Conservation (phyloP, 208 protist species). For the Leishmania lainsoni region DNA sequence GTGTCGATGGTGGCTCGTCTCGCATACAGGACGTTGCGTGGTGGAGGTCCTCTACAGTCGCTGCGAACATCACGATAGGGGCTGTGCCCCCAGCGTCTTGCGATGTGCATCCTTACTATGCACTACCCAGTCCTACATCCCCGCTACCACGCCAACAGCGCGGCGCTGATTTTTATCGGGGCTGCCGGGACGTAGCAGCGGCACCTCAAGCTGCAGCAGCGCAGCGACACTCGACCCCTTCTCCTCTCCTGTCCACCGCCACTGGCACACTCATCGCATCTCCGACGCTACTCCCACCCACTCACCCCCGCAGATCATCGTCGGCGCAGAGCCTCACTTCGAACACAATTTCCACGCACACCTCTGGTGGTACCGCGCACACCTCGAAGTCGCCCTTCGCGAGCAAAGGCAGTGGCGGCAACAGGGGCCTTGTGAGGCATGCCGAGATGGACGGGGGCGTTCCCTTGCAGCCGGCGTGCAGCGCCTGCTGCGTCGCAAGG, state of each 20-base stretch:
- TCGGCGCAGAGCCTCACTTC: constrained; percentile 14
- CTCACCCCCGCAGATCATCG: constrained; percentile 27
- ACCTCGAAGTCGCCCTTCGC: background rate
- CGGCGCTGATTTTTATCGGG: background rate
- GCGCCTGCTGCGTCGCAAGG: background rate
- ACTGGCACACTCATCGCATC: background rate
- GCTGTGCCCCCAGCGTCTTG: background rate
- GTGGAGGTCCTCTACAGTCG: background rate
- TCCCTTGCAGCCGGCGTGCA: background rate
- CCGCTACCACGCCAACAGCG: background rate
- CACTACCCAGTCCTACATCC: background rate
- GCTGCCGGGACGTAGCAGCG: background rate
- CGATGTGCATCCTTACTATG: constrained; percentile 5
- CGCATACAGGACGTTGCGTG: background rate
- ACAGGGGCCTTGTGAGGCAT: background rate
- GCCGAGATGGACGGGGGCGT: background rate
- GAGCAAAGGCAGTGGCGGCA: constrained; percentile 8
- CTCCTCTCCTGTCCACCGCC: background rate
- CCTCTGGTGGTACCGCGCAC: background rate
- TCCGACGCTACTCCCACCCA: constrained; percentile 17
- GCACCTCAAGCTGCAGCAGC: no score
- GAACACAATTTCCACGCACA: background rate
- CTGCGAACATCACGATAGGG: background rate
- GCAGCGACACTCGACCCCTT: background rate
- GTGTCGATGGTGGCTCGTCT: background rate